phyloP scores from a whole-genome alignment of 208 protist species.

The Sergeia podlipaevii region DNA sequence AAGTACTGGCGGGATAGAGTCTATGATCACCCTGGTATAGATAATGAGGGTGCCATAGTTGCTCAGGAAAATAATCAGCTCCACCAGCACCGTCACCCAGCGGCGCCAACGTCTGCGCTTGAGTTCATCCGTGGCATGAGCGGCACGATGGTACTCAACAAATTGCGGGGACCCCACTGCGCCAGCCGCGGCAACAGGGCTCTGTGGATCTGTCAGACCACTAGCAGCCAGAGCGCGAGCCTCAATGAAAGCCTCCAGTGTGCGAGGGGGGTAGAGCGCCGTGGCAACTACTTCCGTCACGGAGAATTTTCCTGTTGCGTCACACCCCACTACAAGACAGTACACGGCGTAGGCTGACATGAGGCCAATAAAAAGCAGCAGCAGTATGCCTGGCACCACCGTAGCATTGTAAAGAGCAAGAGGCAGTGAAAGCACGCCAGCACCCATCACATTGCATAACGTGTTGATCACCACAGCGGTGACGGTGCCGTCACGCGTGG shows the following conservation, averaged over 20 bases:
- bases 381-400: slow-evolving; percentile 25
- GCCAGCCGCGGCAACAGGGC: not conserved
- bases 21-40: slow-evolving; percentile 63
- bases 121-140: slow-evolving; percentile 27
- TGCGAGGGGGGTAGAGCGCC: slow-evolving; percentile 36
- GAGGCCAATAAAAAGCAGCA: slow-evolving; percentile 30
- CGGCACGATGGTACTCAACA: not conserved
- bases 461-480: slow-evolving; percentile 58
- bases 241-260: slow-evolving; percentile 44
- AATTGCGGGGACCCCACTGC: not conserved
- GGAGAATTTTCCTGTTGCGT: slow-evolving; percentile 48
- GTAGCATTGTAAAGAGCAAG: slow-evolving; percentile 65
- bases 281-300: slow-evolving; percentile 60
- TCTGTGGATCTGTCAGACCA: not conserved
- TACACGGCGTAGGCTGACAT: slow-evolving; percentile 51
- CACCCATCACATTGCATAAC: slow-evolving; percentile 71
- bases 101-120: slow-evolving; percentile 35
- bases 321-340: slow-evolving; percentile 44
- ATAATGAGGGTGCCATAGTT: slow-evolving; percentile 73
- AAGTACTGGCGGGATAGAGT: slow-evolving; percentile 64
- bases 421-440: slow-evolving; percentile 61
- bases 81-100: slow-evolving; percentile 42
- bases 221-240: not conserved
- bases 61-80: slow-evolving; percentile 56
- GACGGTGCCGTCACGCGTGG: slow-evolving; percentile 32